Evolutionary conservation across 2,329 filamentous ascomycete genomes (phyloP).

Genomic region (Trichoderma brevicompactum): DNA sequence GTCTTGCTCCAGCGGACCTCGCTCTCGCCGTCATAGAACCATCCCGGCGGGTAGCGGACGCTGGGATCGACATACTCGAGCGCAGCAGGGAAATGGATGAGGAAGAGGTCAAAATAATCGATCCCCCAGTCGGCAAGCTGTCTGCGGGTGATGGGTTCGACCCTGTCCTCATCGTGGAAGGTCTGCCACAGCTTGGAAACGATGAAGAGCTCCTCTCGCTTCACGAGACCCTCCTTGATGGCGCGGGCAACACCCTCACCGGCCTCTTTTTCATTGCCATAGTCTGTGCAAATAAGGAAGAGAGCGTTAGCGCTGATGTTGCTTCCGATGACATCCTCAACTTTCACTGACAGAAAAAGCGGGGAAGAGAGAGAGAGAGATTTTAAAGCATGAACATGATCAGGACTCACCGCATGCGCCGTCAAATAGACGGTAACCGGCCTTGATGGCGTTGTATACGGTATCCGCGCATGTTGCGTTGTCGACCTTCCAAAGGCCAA

Average conservation of each 20-base stretch:
- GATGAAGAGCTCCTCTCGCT: constrained; percentile 86
- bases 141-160: constrained; percentile 74
- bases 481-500: constrained; percentile 83
- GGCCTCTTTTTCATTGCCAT: constrained; percentile 80
- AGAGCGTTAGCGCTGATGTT: constrained; percentile 8
- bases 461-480: constrained; percentile 73
- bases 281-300: constrained; percentile 57
- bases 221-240: constrained; percentile 79
- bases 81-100: constrained; percentile 87
- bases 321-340: background rate
- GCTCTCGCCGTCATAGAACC: constrained; percentile 67
- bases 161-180: constrained; percentile 80
- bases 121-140: constrained; percentile 82
- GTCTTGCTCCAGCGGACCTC: constrained; percentile 69
- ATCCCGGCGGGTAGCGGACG: constrained; percentile 79
- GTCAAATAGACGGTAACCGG: constrained; percentile 64
- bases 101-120: constrained; percentile 89
- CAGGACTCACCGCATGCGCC: constrained; percentile 58
- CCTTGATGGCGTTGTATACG: constrained; percentile 75
- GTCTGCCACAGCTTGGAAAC: constrained; percentile 93
- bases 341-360: background rate
- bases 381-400: background rate
- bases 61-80: constrained; percentile 83
- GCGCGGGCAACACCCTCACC: constrained; percentile 78
- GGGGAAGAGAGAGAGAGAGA: background rate